Evolutionary conservation across 2,329 filamentous ascomycete genomes (phyloP).

Genomic region (Chaetomium sp.): DNA sequence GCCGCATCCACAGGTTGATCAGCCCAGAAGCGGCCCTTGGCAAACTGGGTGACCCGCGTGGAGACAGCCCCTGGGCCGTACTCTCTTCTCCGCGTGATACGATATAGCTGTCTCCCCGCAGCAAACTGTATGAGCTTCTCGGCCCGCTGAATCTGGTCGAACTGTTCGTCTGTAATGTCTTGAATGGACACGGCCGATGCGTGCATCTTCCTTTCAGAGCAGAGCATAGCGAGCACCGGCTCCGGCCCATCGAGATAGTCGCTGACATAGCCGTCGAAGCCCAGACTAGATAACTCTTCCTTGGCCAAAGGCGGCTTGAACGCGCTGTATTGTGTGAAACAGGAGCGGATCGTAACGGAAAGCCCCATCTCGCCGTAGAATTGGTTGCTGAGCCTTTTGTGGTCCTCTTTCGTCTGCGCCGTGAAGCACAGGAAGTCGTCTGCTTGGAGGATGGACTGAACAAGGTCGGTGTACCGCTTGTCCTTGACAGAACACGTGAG

Average conservation of each 20-base stretch:
- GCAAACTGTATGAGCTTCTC: constrained; percentile 68
- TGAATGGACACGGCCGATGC: constrained; percentile 64
- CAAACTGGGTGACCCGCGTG: constrained; percentile 65
- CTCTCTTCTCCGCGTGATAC: constrained; percentile 71
- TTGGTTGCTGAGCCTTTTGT: constrained; percentile 68
- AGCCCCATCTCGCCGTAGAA: constrained; percentile 66
- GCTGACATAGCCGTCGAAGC: constrained; percentile 78
- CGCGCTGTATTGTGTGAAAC: constrained; percentile 53
- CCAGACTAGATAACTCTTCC: constrained; percentile 58
- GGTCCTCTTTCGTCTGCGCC: constrained; percentile 73
- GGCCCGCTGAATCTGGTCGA: constrained; percentile 62
- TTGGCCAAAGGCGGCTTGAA: constrained; percentile 58
- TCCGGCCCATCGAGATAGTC: constrained; percentile 81
- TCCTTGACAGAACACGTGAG: constrained; percentile 80
- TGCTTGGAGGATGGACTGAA: constrained; percentile 54
- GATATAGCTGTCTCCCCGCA: constrained; percentile 65
- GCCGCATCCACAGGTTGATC: constrained; percentile 72
- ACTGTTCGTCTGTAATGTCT: constrained; percentile 68
- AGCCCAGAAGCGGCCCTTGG: constrained; percentile 69
- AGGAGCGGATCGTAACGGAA: constrained; percentile 71
- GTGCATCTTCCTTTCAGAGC: constrained; percentile 70
- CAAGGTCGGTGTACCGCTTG: constrained; percentile 60
- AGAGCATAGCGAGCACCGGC: constrained; percentile 85
- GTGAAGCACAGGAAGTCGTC: constrained; percentile 71
- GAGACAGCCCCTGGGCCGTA: constrained; percentile 76